phyloP scores from a whole-genome alignment of 108 stramenopile species.

The Pseudonitzschia multiseries region DNA sequence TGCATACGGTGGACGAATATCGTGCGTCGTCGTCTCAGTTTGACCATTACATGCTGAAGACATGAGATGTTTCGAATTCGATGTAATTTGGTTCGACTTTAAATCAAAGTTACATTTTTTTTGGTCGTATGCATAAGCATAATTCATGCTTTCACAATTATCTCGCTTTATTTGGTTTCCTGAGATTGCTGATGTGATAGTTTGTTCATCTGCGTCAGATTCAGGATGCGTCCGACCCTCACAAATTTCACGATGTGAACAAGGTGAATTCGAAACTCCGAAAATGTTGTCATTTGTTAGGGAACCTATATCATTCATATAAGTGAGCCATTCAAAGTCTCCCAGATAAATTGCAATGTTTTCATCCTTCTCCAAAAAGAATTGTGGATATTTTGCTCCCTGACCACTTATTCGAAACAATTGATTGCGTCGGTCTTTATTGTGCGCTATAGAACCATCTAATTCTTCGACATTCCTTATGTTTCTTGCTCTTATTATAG shows the following conservation, averaged over 20 bases:
- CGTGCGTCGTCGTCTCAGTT: not conserved
- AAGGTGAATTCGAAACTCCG: not conserved
- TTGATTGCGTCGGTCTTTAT: constrained; percentile 49
- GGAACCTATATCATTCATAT: constrained; percentile 31
- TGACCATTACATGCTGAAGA: not conserved
- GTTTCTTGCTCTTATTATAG: constrained; percentile 23
- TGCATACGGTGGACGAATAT: not conserved
- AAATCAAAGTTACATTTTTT: not conserved
- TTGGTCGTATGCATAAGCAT: not conserved
- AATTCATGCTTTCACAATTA: not conserved
- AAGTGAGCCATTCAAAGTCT: constrained; percentile 31
- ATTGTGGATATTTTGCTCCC: constrained; percentile 76
- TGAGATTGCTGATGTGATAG: not conserved
- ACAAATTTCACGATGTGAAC: not conserved
- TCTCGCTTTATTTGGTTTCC: not conserved
- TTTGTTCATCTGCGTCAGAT: not conserved
- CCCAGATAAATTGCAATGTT: constrained; percentile 37
- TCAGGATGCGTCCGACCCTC: not conserved
- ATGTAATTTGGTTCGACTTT: not conserved
- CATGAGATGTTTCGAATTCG: not conserved
- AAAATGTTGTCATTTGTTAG: constrained; percentile 18
- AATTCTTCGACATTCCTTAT: constrained; percentile 29
- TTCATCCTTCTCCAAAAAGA: constrained; percentile 56
- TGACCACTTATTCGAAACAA: constrained; percentile 66
- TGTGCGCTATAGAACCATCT: constrained; percentile 59